phyloP scores from a whole-genome alignment of 2,329 filamentous ascomycete species.

The Spiromastix sp. region DNA sequence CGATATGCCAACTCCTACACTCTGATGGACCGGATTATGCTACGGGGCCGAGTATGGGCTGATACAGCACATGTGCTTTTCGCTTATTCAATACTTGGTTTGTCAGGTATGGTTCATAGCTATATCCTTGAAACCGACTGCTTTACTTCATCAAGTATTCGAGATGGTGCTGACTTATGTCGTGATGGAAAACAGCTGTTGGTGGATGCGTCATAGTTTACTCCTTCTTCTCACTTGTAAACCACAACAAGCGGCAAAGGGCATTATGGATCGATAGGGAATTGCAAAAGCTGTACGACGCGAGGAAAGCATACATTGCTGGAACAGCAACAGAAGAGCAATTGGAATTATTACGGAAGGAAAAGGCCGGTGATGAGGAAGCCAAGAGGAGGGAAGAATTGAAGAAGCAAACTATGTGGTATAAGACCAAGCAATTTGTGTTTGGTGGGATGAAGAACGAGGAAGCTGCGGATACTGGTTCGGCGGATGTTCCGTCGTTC shows the following conservation, averaged over 20 bases:
- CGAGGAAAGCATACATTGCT: constrained; percentile 30
- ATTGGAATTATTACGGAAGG: constrained; percentile 34
- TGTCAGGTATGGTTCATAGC: constrained; percentile 42
- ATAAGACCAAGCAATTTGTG: constrained; percentile 27
- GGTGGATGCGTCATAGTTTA: constrained; percentile 52
- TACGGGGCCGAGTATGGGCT: constrained; percentile 45
- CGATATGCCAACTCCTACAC: constrained; percentile 50
- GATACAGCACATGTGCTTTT: constrained; percentile 52
- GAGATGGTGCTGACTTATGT: constrained; percentile 1
- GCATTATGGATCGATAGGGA: constrained; percentile 49
- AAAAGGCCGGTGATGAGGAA: constrained; percentile 33
- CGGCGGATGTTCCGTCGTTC: too few species aligned
- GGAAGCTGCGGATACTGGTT: constrained; percentile 16
- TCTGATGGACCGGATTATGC: constrained; percentile 44
- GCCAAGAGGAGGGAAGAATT: constrained; percentile 29
- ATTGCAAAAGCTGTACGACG: constrained; percentile 31
- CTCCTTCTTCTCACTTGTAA: constrained; percentile 54
- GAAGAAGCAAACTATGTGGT: constrained; percentile 28
- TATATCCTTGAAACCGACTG: not conserved
- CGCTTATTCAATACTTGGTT: constrained; percentile 49
- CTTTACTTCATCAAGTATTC: too few species aligned
- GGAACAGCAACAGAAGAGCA: constrained; percentile 32
- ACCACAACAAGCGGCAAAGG: constrained; percentile 57
- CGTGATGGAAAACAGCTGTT: constrained; percentile 37
- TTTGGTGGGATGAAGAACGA: constrained; percentile 30